Evolutionary conservation across 2,329 filamentous ascomycete genomes (phyloP), one percentile per base, ranked within the genome.

Genomic region (Lecanoromycetidae sp.): DNA sequence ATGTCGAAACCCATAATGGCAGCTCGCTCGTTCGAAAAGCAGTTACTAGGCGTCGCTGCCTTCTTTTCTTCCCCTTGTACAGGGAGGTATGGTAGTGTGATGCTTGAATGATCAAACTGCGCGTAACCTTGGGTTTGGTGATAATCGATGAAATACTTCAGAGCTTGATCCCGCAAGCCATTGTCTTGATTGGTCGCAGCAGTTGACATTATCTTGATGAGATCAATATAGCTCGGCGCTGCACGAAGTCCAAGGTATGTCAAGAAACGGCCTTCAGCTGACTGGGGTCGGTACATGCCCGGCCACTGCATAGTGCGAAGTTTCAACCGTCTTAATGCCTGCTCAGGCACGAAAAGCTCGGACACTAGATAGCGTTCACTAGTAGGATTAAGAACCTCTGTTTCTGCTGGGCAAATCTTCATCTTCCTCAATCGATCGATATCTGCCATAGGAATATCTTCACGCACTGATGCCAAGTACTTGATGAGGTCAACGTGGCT

Each of bases 401-500:
- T 61, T 39, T 93, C 87, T 3, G 84, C 84, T 8, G 87, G 86
- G 57, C 88, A 90, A 35, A 96, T 86, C 9, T 78, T 79, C 0
- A 87, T 87, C 40, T 80, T 75, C 47, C 76, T 82, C 20, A 98
- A 72, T 58, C 82, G 84, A 54, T 77, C 79, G 46, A 95, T 75
- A 61, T 98, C 91, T 41, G 81, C 80, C 8, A 68, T 64, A 0
- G 91, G 91, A 50, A 98, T 95, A 56, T 98, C 91, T 44, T 84
- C 77, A 51, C 78, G 79, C 23, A 98, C 91, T 7, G 88, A 94
- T 9, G 90, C 79, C 35, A 98, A 75, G 57, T 98, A 98, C 57
- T 87, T 90, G 63, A 98, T 87, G 22, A 98, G 71, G 61, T 98
- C 90, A 51, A 94, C 80, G 60, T 96, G 90, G 49, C 87, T 95